Conservation (phyloP, 1,284 basidiomycete species). For the Trametes sp. region DNA sequence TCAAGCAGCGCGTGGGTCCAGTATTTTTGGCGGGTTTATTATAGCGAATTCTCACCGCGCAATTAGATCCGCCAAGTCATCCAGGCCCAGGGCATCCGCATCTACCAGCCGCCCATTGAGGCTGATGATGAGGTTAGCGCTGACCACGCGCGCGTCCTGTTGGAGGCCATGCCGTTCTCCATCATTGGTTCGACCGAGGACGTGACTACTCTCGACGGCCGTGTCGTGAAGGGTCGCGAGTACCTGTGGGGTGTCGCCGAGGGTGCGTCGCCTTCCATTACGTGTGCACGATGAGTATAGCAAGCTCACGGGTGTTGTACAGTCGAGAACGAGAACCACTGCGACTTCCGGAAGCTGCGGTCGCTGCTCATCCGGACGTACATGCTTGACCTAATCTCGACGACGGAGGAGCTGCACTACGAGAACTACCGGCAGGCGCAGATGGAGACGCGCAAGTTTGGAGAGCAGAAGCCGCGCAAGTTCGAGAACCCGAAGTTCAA, state of each 20-base stretch:
- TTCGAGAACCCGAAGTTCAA: slow-evolving; percentile 99
- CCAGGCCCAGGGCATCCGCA: slow-evolving; percentile 89
- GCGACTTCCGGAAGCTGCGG: slow-evolving; percentile 98
- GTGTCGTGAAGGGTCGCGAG: slow-evolving; percentile 95
- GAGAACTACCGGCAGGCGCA: slow-evolving; percentile 98
- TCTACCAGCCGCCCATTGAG: slow-evolving; percentile 95
- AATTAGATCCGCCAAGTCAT: slow-evolving; percentile 89
- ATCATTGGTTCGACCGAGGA: slow-evolving; percentile 98
- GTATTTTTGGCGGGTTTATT: background rate
- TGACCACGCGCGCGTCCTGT: slow-evolving; percentile 89
- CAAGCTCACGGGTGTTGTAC: slow-evolving; percentile 16
- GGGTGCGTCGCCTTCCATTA: slow-evolving; percentile 54
- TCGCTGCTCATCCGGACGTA: slow-evolving; percentile 96
- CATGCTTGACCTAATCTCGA: slow-evolving; percentile 98
- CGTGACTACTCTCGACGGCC: slow-evolving; percentile 90
- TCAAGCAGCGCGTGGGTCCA: slow-evolving; percentile 88
- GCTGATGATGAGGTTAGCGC: slow-evolving; percentile 88
- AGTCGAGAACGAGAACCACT: slow-evolving; percentile 99
- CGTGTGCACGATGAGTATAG: background rate
- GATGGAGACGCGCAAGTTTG: slow-evolving; percentile 99
- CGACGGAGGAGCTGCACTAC: slow-evolving; percentile 96
- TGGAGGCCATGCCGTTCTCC: slow-evolving; percentile 95
- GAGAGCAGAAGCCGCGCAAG: slow-evolving; percentile 99
- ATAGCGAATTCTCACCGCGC: slow-evolving; percentile 15
- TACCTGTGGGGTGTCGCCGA: slow-evolving; percentile 99